Evolutionary conservation across 1,284 basidiomycete genomes (phyloP).

Genomic region (Moesziomyces sp.): DNA sequence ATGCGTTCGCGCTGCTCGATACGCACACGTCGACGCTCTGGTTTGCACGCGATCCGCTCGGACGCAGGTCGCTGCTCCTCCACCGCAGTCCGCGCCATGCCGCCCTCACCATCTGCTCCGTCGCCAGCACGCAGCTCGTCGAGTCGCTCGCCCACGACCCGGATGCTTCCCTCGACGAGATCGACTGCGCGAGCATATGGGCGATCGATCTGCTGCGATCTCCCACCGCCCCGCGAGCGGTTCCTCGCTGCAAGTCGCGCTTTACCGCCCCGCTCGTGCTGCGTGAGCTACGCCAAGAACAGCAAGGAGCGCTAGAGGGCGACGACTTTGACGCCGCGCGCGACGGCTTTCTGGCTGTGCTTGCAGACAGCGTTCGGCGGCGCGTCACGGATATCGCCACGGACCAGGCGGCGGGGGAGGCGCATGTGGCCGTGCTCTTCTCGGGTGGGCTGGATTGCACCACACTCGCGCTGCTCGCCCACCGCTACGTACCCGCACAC

Average conservation of each 20-base stretch:
- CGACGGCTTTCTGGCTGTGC: conserved; percentile 64
- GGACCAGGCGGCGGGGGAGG: conserved; percentile 13
- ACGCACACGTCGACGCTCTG: conserved; percentile 71
- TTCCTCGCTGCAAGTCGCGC: conserved; percentile 6
- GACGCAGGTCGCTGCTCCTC: conserved; percentile 85
- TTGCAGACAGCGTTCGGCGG: conserved; percentile 68
- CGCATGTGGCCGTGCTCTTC: conserved; percentile 84
- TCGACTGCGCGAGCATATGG: conserved; percentile 75
- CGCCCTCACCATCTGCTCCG: conserved; percentile 75
- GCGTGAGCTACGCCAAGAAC: conserved; percentile 14
- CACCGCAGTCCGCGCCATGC: conserved; percentile 71
- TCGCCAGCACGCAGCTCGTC: conserved; percentile 73
- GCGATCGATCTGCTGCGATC: conserved; percentile 70
- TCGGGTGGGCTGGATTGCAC: conserved; percentile 96
- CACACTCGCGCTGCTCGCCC: conserved; percentile 80
- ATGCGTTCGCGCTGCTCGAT: conserved; percentile 61
- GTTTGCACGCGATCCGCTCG: conserved; percentile 88
- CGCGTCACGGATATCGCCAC: conserved; percentile 70
- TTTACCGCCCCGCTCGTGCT: conserved; percentile 24
- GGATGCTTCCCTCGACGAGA: conserved; percentile 71
- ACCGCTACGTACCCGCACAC: conserved; percentile 72
- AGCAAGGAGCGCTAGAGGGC: no score
- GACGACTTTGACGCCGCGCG: conserved; percentile 1
- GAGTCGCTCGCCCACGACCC: conserved; percentile 69
- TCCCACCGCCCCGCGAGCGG: conserved; percentile 2